Evolutionary conservation across 2,329 filamentous ascomycete genomes (phyloP).

Genomic region (Penicillium olsonii): DNA sequence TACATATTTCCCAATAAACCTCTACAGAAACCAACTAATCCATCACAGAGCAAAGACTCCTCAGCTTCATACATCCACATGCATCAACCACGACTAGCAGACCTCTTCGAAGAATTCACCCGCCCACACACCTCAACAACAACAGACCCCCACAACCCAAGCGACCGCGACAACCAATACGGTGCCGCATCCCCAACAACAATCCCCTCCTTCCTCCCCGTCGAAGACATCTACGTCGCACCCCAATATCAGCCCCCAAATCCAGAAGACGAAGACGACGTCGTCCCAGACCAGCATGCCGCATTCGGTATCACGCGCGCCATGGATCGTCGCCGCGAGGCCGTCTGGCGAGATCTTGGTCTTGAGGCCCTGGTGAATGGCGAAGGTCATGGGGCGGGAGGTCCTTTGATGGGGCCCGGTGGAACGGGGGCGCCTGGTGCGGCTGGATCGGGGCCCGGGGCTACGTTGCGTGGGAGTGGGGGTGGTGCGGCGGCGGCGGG

Average conservation of each 20-base stretch:
- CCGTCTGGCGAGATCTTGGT: conserved; percentile 62
- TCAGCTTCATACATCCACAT: conserved; percentile 52
- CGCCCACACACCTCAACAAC: conserved; percentile 43
- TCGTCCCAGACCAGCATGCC: conserved; percentile 67
- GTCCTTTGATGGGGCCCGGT: conserved; percentile 17
- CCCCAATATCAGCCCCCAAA: conserved; percentile 64
- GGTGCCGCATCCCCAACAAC: conserved; percentile 34
- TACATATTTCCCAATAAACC: not conserved
- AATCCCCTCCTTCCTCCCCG: conserved; percentile 48
- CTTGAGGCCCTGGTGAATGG: conserved; percentile 52
- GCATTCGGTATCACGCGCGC: conserved; percentile 67
- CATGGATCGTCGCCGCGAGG: conserved; percentile 56
- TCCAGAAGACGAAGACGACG: conserved; percentile 67
- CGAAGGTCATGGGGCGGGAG: conserved; percentile 22
- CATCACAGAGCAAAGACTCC: conserved; percentile 51
- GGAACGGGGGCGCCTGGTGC: conserved; percentile 22
- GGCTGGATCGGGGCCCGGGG: conserved; percentile 15
- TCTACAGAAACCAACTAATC: conserved; percentile 4
- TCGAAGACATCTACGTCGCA: conserved; percentile 63
- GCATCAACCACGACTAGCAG: conserved; percentile 50
- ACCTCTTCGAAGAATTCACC: conserved; percentile 54
- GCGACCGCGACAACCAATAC: conserved; percentile 24
- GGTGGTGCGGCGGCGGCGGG: conserved; percentile 19
- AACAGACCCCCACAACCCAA: conserved; percentile 1
- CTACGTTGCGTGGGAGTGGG: conserved; percentile 21